These are phyloP conservation scores for Halophytophthora batemanensis DNA, from an alignment of 352 stramenopile genomes.

Conservation along the genomic window DNA sequence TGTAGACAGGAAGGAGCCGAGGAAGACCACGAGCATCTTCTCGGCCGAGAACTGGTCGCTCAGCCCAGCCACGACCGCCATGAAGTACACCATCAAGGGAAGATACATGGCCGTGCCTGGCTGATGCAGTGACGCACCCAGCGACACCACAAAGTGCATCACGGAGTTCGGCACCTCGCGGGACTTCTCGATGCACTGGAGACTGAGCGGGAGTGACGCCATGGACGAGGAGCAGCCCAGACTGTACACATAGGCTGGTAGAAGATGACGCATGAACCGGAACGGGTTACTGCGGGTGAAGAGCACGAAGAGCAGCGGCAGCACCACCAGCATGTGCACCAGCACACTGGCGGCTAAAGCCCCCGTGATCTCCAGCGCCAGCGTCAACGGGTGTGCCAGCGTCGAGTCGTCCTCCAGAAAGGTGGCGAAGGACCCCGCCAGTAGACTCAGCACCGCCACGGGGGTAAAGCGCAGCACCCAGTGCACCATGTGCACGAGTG, in stretches of 20 bases:
- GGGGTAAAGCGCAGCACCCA: constrained; percentile 76
- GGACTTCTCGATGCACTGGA: constrained; percentile 61
- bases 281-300: constrained; percentile 69
- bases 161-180: constrained; percentile 51
- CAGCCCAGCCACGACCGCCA: constrained; percentile 56
- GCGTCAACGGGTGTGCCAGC: constrained; percentile 38
- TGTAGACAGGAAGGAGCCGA: constrained; percentile 59
- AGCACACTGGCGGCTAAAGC: constrained; percentile 39
- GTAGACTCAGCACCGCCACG: constrained; percentile 63
- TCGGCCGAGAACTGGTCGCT: constrained; percentile 26
- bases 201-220: constrained; percentile 56
- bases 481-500: constrained; percentile 71
- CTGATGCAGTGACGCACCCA: constrained; percentile 68
- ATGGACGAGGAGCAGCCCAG: constrained; percentile 78
- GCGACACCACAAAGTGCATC: constrained; percentile 72
- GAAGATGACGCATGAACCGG: constrained; percentile 62
- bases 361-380: constrained; percentile 43
- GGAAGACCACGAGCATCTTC: constrained; percentile 43
- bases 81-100: constrained; percentile 66
- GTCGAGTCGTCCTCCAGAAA: constrained; percentile 32
- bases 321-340: constrained; percentile 61
- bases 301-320: constrained; percentile 56
- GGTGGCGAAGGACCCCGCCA: constrained; percentile 57
- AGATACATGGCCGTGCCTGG: constrained; percentile 78
- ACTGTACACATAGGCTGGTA: constrained; percentile 67